Evolutionary conservation across 148 eudicot species (phyloP).

Genomic region (Camellia lanceoleosa): DNA sequence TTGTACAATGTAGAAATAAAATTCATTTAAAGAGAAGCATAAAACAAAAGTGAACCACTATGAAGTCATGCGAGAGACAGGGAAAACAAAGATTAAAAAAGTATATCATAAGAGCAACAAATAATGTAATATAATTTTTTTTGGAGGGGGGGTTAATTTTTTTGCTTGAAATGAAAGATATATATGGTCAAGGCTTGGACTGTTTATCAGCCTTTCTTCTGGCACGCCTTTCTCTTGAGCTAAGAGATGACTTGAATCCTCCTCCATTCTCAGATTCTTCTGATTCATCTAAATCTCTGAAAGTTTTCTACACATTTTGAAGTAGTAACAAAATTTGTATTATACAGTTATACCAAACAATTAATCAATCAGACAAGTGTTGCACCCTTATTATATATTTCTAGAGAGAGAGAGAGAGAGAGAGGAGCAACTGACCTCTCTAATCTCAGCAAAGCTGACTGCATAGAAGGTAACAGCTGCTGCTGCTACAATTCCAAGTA

Average conservation of each 20-base stretch:
- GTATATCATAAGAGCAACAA: too few species aligned
- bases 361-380: background rate
- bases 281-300: conserved; percentile 42
- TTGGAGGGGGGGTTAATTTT: too few species aligned
- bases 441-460: conserved; percentile 60
- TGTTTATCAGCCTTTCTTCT: conserved; percentile 47
- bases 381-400: background rate
- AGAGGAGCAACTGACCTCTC: conserved; percentile 38
- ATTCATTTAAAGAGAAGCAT: too few species aligned
- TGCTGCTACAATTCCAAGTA: conserved; percentile 56
- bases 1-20: too few species aligned
- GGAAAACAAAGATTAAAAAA: too few species aligned
- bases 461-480: conserved; percentile 72
- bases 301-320: conserved; percentile 42
- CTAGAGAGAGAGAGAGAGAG: background rate
- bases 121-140: too few species aligned
- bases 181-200: conserved; percentile 22
- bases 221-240: conserved; percentile 62
- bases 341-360: background rate
- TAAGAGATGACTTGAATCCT: conserved; percentile 47
- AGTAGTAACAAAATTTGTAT: background rate
- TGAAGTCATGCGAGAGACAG: too few species aligned
- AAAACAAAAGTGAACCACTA: too few species aligned
- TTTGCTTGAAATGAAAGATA: too few species aligned
- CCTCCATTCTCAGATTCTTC: conserved; percentile 33